These are phyloP conservation scores for Trichaptum fuscoviolaceum DNA, from an alignment of 768 basidiomycete species.

Conservation along the genomic window DNA sequence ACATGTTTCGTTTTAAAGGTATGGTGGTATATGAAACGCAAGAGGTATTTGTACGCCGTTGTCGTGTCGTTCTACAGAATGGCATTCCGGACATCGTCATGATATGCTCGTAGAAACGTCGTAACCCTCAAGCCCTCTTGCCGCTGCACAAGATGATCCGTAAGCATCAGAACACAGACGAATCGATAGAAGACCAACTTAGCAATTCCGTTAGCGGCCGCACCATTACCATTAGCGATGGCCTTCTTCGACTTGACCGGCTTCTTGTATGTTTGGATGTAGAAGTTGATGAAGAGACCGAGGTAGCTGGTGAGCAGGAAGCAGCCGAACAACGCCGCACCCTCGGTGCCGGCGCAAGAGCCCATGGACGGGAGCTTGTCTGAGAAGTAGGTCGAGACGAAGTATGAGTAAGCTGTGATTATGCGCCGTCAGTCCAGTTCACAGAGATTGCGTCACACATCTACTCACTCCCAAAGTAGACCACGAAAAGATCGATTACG, in stretches of 20 bases:
- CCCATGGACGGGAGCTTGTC: conserved; percentile 58
- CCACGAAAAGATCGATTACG: conserved; percentile 81
- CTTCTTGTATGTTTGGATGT: conserved; percentile 80
- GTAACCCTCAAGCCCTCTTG: conserved; percentile 2
- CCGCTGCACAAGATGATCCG: not conserved
- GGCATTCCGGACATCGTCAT: not conserved
- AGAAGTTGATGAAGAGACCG: conserved; percentile 93
- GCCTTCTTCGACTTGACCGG: conserved; percentile 28
- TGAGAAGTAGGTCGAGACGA: conserved; percentile 51
- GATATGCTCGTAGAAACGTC: not conserved
- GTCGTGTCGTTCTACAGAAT: not conserved
- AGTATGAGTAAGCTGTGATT: conserved; percentile 71
- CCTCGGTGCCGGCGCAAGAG: conserved; percentile 86
- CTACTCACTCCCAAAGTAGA: conserved; percentile 91
- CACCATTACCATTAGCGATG: conserved; percentile 38
- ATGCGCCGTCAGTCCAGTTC: conserved; percentile 16
- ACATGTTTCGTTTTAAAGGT: not conserved
- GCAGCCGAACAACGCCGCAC: conserved; percentile 86
- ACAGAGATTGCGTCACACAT: conserved; percentile 3
- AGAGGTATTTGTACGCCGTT: not conserved
- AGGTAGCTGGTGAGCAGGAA: conserved; percentile 86
- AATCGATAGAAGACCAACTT: not conserved
- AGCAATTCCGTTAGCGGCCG: conserved; percentile 23
- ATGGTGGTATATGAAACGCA: not conserved
- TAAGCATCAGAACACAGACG: not conserved